Evolutionary conservation across 140 eudicot species (phyloP).

Genomic region (Eryngium alpinum): DNA sequence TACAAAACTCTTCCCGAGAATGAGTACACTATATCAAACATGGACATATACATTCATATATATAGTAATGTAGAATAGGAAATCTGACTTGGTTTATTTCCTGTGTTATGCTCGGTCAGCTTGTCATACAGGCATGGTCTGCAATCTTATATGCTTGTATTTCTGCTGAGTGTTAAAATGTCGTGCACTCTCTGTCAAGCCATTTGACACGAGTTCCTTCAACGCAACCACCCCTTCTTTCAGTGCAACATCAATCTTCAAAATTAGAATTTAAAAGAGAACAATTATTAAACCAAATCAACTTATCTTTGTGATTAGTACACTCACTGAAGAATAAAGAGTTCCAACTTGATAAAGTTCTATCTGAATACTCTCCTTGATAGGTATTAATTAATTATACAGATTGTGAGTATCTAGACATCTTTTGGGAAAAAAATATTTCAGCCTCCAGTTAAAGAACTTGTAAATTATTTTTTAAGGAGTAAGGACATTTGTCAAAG

Average conservation of each 20-base stretch:
- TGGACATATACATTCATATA: no score
- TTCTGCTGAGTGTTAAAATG: slow-evolving; percentile 68
- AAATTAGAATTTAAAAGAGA: not conserved
- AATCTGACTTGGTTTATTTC: not conserved
- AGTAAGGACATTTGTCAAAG: no score
- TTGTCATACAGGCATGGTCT: slow-evolving; percentile 34
- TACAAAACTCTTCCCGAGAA: no score
- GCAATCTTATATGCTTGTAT: slow-evolving; percentile 69
- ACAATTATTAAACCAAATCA: not conserved
- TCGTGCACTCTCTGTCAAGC: slow-evolving; percentile 49
- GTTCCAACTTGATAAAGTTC: no score
- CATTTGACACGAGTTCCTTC: slow-evolving; percentile 47
- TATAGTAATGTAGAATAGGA: not conserved
- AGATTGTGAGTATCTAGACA: no score
- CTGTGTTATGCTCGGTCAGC: not conserved
- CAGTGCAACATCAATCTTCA: slow-evolving; percentile 69
- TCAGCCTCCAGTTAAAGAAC: no score
- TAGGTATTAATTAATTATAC: no score
- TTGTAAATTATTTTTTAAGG: no score
- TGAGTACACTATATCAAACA: no score
- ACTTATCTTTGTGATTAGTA: not conserved
- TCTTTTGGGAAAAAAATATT: no score
- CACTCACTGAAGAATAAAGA: not conserved
- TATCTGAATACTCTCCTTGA: no score
- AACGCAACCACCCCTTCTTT: slow-evolving; percentile 58